Conservation (phyloP, 2,329 filamentous ascomycete genomes). For the Aphanocladium album region DNA sequence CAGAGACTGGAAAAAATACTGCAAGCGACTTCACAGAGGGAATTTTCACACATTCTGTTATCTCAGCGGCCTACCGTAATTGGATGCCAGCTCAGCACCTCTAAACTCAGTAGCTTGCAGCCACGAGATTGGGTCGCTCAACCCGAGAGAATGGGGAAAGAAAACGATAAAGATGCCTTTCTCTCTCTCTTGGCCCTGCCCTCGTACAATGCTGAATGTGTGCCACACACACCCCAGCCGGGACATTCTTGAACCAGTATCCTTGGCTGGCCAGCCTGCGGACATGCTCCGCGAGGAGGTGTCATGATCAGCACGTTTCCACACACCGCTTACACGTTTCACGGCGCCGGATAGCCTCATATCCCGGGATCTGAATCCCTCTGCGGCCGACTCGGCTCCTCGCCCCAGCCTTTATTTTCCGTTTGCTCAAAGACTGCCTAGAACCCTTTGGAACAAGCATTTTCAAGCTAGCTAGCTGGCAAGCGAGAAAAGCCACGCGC, state of each 20-base stretch:
- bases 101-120: neutral
- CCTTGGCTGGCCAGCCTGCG: neutral
- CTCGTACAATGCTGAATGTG: neutral
- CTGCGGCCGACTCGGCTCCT: neutral
- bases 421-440: neutral
- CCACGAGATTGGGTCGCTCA: neutral
- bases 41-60: neutral
- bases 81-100: constrained; percentile 3
- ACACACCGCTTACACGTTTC: neutral
- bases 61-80: neutral
- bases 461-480: neutral
- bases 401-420: neutral
- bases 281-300: neutral
- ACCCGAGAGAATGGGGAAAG: neutral
- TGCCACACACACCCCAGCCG: neutral
- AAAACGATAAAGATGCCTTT: neutral
- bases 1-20: neutral
- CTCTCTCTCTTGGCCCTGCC: neutral
- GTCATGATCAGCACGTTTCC: neutral
- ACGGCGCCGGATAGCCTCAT: neutral
- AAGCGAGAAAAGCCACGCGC: neutral
- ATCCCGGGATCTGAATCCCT: neutral
- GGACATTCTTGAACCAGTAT: neutral
- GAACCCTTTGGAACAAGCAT: neutral
- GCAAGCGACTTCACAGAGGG: neutral